Base-by-base conservation (phyloP, 2,329 filamentous ascomycete genomes). In the Sporothrix pseudoabietina region DNA sequence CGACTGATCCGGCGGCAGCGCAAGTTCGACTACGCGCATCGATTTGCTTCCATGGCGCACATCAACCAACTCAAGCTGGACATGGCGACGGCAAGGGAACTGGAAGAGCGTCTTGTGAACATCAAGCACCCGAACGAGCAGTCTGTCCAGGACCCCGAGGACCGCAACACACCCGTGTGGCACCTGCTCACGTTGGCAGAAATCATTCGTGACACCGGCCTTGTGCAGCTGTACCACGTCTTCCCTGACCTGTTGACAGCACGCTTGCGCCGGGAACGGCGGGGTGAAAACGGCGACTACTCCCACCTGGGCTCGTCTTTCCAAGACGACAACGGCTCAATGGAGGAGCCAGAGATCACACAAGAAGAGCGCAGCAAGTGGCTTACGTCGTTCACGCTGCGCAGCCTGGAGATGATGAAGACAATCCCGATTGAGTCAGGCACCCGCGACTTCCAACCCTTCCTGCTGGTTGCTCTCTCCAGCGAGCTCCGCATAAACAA, bases 141-240 rank as follows among this genome's bases (percentile, higher is more conserved):
- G 0, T 83, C 85, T 59, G 82, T 88, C 22, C 80, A 84, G 73
- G 85, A 86, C 52, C 83, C 85, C 9, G 85, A 84, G 7, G 87
- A 88, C 76, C 81, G 83, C 66, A 83, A 85, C 70, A 88, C 87
- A 0, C 83, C 85, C 2, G 84, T 86, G 71, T 82, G 83, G 79
- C 85, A 88, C 76, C 83, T 88, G 54, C 81, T 87, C 49, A 82
- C 83, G 8, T 82, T 87, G 75, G 86, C 86, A 1, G 84, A 87
- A 75, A 83, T 85, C 1, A 87, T 87, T 74, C 84, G 86, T 47
- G 85, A 83, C 71, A 82, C 84, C 2, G 87, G 85, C 0, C 81
- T 88, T 4, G 79, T 88, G 63, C 86, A 88, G 75, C 78, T 88
- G 26, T 88, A 88, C 76, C 84, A 84, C 32, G 83, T 85, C 41